phyloP scores from a whole-genome alignment of 106 monocot genomes.

The Apostasia ramifera region DNA sequence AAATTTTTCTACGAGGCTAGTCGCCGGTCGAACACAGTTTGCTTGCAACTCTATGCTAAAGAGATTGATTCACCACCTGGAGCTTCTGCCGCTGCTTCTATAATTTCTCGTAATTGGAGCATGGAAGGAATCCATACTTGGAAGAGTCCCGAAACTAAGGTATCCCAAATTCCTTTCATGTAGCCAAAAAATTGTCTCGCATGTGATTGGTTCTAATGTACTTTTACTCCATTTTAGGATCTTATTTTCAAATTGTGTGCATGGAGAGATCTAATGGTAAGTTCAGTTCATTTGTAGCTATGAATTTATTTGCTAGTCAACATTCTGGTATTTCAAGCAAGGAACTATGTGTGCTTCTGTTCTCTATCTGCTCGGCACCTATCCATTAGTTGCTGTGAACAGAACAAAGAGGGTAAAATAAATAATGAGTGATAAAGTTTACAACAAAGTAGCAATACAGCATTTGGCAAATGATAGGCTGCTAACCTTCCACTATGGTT shows the following conservation, averaged over 20 bases:
- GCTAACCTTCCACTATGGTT: too few relatives aligned
- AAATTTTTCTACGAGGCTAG: slow-evolving; percentile 70
- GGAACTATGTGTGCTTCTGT: too few relatives aligned
- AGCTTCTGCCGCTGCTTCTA: slow-evolving; percentile 67
- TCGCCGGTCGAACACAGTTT: slow-evolving; percentile 66
- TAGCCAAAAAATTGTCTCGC: background rate
- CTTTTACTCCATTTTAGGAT: slow-evolving; percentile 49
- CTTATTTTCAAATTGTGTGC: slow-evolving; percentile 69
- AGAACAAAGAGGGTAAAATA: too few relatives aligned
- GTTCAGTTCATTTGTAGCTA: slow-evolving; percentile 12
- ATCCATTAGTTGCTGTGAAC: too few relatives aligned
- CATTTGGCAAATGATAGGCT: too few relatives aligned
- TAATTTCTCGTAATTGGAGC: slow-evolving; percentile 53
- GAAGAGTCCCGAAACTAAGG: slow-evolving; percentile 41
- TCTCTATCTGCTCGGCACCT: too few relatives aligned
- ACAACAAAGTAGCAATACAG: too few relatives aligned
- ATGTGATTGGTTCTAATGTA: background rate
- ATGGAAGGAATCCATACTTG: slow-evolving; percentile 28
- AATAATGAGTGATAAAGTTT: too few relatives aligned
- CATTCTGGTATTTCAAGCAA: too few relatives aligned
- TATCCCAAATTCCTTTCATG: slow-evolving; percentile 8
- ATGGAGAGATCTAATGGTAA: slow-evolving; percentile 97
- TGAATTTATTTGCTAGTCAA: background rate
- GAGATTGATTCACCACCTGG: slow-evolving; percentile 64
- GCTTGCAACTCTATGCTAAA: slow-evolving; percentile 89